Base-by-base conservation (phyloP, 805 yeast species). In the Metschnikowia cubensis region DNA sequence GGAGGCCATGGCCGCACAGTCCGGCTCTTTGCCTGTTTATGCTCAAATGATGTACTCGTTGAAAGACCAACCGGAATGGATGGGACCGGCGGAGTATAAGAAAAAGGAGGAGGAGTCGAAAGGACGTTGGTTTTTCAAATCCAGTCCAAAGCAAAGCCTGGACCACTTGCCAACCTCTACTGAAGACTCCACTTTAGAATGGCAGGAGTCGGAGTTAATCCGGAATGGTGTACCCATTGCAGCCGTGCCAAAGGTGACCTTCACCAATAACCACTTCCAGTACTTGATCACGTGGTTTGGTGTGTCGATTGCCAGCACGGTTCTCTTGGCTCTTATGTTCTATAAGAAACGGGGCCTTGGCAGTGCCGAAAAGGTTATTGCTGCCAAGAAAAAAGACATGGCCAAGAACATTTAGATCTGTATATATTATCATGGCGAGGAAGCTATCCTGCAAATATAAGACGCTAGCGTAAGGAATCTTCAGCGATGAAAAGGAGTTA, bases 271-370 rank as follows among this genome's bases (percentile, higher is more conserved):
- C 63, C 99, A 94, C 64, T 69, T 91, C 66, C 96, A 92, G 66
- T 94, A 94, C 65, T 71, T 94, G 61, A 82, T 89, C 18, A 94
- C 99, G 0, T 94, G 99, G 99, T 92, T 88, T 65, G 96, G 97
- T 0, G 77, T 92, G 39, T 82, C 90, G 1, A 59, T 87, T 37
- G 79, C 88, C 35, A 85, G 96, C 35, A 59, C 90, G 0, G 80
- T 85, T 33, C 79, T 89, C 68, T 75, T 94, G 50, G 40, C 61
- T 13, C 73, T 68, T 54, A 57, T 61, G 17, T 57, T 70, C 45
- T 53, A 59, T 59, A 73, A 69, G 53, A 59, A 54, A 43, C 60
- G 60, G 48, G 64, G 63, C 47, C 62, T 59, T 52, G 57, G 59
- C 50, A 60, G 70, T 50, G 78, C 76, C 3, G 77, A 73, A 35